phyloP scores from a whole-genome alignment of 192 early-diverging fungal species.

The Haplosporangium gracile region DNA sequence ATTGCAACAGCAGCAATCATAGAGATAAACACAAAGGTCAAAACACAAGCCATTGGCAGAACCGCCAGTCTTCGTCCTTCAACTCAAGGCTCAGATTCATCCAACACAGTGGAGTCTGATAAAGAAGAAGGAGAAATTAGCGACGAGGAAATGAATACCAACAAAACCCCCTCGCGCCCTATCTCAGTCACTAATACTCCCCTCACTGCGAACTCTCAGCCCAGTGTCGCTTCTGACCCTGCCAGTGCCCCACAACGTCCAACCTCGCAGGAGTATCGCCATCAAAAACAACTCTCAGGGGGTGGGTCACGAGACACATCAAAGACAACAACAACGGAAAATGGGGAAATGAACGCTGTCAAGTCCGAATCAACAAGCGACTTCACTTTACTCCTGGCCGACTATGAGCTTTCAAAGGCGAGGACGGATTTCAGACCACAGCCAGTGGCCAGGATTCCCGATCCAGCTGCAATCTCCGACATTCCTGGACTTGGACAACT shows the following conservation, averaged over 20 bases:
- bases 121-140: slow-evolving; percentile 49
- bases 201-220: neutral
- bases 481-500: slow-evolving; percentile 27
- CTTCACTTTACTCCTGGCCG: slow-evolving; percentile 28
- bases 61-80: neutral
- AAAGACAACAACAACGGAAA: neutral
- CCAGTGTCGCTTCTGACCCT: neutral
- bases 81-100: neutral
- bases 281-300: neutral
- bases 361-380: slow-evolving; percentile 3
- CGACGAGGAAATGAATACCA: slow-evolving; percentile 22
- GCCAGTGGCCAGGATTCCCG: neutral
- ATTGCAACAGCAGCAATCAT: neutral
- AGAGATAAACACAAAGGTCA: neutral
- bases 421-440: neutral
- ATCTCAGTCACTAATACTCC: neutral
- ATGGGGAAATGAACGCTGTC: neutral
- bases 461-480: neutral
- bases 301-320: neutral
- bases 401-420: slow-evolving; percentile 34
- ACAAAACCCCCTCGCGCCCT: neutral
- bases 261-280: neutral
- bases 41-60: neutral
- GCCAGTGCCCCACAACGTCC: neutral
- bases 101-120: neutral